Evolutionary conservation across 768 basidiomycete species (phyloP).

Genomic region (Rhodotorula graminis): DNA sequence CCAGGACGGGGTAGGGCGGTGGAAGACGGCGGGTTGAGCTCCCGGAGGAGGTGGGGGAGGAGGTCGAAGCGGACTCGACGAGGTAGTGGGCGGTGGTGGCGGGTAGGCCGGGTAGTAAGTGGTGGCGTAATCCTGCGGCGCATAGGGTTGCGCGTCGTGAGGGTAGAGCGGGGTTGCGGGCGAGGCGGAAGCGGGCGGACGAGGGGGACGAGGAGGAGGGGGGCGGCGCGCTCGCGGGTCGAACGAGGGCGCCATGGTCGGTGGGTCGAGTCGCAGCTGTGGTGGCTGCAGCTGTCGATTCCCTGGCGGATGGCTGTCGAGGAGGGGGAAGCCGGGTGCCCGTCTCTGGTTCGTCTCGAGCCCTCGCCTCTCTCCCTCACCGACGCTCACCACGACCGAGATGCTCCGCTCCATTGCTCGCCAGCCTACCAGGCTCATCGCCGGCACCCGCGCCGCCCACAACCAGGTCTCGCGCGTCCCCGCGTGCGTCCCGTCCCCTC

Average conservation of each 20-base stretch:
- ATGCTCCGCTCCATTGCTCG: conserved; percentile 12
- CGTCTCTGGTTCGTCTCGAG: no score
- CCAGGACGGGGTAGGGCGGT: not conserved
- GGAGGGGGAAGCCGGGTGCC: no score
- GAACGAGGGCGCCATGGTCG: no score
- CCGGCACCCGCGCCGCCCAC: conserved; percentile 13
- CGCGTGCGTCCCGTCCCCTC: conserved; percentile 10
- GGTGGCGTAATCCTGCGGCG: not conserved
- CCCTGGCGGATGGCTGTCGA: no score
- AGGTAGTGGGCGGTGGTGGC: not conserved
- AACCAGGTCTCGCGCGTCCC: conserved; percentile 24
- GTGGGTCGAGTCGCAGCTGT: no score
- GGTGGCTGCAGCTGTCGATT: no score
- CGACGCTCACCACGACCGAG: not conserved
- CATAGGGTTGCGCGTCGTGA: not conserved
- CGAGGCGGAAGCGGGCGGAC: no score
- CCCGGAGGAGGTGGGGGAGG: not conserved
- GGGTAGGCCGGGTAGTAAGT: not conserved
- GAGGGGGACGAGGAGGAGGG: no score
- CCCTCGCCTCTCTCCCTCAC: no score
- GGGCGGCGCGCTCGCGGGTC: no score
- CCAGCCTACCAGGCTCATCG: not conserved
- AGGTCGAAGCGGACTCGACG: not conserved
- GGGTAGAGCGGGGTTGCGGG: no score
- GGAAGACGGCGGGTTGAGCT: not conserved